Evolutionary conservation across 805 yeast genomes (phyloP), one percentile per base, ranked within the genome.

Genomic region (Hanseniaspora lindneri): DNA sequence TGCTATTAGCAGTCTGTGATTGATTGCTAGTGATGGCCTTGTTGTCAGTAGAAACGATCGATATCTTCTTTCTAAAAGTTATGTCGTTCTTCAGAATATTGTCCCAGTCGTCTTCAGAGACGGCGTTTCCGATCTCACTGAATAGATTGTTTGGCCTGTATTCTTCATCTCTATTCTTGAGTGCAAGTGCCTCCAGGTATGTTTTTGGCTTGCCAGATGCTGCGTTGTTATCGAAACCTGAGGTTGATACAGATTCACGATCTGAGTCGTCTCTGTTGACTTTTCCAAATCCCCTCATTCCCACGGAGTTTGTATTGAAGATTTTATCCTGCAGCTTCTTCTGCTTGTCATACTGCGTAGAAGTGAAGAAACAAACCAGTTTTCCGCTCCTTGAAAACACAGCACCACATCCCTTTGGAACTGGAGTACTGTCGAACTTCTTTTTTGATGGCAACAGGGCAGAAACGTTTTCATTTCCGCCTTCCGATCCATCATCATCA

Each of bases 381-480:
- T 76, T 76, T 0, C 96, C 96, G 3, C 76, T 73, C 11, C 77
- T 72, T 0, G 94, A 72, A 95, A 96, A 88, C 1, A 76, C 68
- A 0, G 95, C 96, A 9, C 96, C 96, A 66, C 95, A 88, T 9
- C 87, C 92, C 58, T 84, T 87, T 0, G 96, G 96, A 13, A 88
- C 73, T 0, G 96, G 96, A 0, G 95, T 84, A 35, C 85, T 79
- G 58, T 85, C 94, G 57, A 78, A 74, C 3, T 69, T 57, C 1
- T 56, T 48, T 34, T 55, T 54, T 9, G 56, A 49, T 16, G 50
- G n/a, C 9, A 30, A 11, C n/a, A 30, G 17, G 17, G 34, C 17
- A 11, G 9, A 8, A 11, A 27, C n/a, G n/a, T 27, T 27, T 27
- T 27, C 29, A 27, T 27, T 27, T 27, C 10, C 8, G 11, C 8